A percentile compares a stretch with the other conserved stretches of the same genome.
phyloP scores from a whole-genome alignment of 2,329 filamentous ascomycete genomes.

The Alternaria postmessia region DNA sequence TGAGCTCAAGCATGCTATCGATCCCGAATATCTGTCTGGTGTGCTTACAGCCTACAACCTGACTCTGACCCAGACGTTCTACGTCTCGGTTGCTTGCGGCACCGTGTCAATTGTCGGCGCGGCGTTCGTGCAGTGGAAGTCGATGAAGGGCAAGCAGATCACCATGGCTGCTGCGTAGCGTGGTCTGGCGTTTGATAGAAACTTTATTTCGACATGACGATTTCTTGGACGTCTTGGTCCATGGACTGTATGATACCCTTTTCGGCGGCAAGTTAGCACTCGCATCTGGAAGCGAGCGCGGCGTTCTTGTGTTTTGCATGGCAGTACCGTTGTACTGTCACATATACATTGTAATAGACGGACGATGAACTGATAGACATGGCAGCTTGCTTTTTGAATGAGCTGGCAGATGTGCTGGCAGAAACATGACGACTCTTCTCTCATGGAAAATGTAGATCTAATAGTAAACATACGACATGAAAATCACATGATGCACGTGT shows the following conservation, averaged over 20 bases:
- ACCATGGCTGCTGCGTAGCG: slow-evolving; percentile 46
- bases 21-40: slow-evolving; percentile 55
- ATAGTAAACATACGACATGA: neutral
- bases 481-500: neutral
- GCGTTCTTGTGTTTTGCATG: slow-evolving; percentile 13
- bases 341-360: slow-evolving; percentile 12
- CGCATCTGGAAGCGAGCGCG: slow-evolving; percentile 8
- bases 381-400: neutral
- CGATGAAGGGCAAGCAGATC: slow-evolving; percentile 67
- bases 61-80: slow-evolving; percentile 66
- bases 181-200: neutral
- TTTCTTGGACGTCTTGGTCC: neutral
- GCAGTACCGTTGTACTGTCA: neutral
- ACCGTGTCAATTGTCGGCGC: slow-evolving; percentile 64
- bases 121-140: slow-evolving; percentile 69
- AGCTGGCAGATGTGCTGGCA: neutral
- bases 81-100: slow-evolving; percentile 65
- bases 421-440: slow-evolving; percentile 13
- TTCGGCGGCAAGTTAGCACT: slow-evolving; percentile 8
- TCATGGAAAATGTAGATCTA: slow-evolving; percentile 2
- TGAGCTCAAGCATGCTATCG: slow-evolving; percentile 60
- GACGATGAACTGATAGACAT: neutral
- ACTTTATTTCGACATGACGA: neutral
- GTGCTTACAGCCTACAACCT: slow-evolving; percentile 72
- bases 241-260: slow-evolving; percentile 14